These are phyloP conservation scores for Ocimum tenuiflorum DNA, from an alignment of 257 asterid species.

Conservation along the genomic window DNA sequence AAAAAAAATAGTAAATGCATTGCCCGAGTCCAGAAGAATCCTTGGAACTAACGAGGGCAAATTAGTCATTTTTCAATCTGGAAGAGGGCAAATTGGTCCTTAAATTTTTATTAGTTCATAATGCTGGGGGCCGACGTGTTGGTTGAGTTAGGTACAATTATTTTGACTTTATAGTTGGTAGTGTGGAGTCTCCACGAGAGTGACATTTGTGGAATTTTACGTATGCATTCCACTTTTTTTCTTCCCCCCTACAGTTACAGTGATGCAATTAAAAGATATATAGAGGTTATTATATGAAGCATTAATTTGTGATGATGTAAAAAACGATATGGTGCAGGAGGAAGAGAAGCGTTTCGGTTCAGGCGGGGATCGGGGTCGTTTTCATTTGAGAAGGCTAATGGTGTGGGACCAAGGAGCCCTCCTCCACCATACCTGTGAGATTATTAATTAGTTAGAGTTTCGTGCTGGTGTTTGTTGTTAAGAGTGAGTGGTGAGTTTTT, in stretches of 20 bases:
- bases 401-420: slow-evolving; percentile 86
- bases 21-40: slow-evolving; percentile 18
- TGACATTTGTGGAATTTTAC: slow-evolving; percentile 23
- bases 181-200: slow-evolving; percentile 24
- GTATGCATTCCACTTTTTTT: neutral
- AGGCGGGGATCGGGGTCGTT: slow-evolving; percentile 72
- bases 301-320: neutral
- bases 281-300: neutral
- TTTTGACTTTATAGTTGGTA: slow-evolving; percentile 1
- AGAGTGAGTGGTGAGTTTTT: too few species aligned
- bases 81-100: slow-evolving; percentile 17
- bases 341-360: slow-evolving; percentile 71
- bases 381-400: slow-evolving; percentile 65
- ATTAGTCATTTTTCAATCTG: neutral
- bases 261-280: too few species aligned
- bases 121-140: slow-evolving; percentile 15
- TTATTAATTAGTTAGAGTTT: too few species aligned
- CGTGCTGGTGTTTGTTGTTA: too few species aligned
- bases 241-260: neutral
- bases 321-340: slow-evolving; percentile 27
- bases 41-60: neutral
- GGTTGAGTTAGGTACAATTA: slow-evolving; percentile 16
- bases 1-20: too few species aligned
- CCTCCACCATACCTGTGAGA: slow-evolving; percentile 89
- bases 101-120: neutral